Conservation (phyloP, 2,329 filamentous ascomycete species). For the Clarireedia paspali region DNA sequence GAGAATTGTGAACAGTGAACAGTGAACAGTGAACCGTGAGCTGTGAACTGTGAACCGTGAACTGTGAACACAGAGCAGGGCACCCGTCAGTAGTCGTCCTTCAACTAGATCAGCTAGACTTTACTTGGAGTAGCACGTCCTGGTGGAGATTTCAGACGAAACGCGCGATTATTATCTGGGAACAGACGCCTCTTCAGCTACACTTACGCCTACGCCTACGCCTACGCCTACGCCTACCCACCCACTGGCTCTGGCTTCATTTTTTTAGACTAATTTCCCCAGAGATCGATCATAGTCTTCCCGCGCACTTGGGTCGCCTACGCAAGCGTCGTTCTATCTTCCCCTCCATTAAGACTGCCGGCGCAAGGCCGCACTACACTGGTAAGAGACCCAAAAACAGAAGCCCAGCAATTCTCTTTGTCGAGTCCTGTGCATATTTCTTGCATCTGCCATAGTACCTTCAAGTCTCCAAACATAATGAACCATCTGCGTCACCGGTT, state of each 20-base stretch:
- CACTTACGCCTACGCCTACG: slow-evolving; percentile 6
- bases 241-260: slow-evolving; percentile 7
- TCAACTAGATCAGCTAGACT: neutral
- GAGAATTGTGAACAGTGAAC: neutral
- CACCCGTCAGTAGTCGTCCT: slow-evolving; percentile 1
- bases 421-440: too few relatives aligned
- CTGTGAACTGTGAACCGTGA: neutral
- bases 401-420: too few relatives aligned
- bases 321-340: slow-evolving; percentile 17
- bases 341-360: slow-evolving; percentile 2
- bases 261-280: slow-evolving; percentile 11
- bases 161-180: slow-evolving; percentile 12
- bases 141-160: slow-evolving; percentile 11
- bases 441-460: too few relatives aligned
- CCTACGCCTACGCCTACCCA: slow-evolving; percentile 9
- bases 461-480: neutral
- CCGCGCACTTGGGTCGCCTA: slow-evolving; percentile 23
- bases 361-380: neutral
- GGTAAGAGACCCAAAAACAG: neutral
- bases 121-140: slow-evolving; percentile 2
- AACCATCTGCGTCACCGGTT: neutral
- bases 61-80: neutral
- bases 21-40: neutral
- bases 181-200: slow-evolving; percentile 10
- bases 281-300: slow-evolving; percentile 18